Evolutionary conservation across 208 protist genomes (phyloP).

Genomic region (Crithidia expoeki): DNA sequence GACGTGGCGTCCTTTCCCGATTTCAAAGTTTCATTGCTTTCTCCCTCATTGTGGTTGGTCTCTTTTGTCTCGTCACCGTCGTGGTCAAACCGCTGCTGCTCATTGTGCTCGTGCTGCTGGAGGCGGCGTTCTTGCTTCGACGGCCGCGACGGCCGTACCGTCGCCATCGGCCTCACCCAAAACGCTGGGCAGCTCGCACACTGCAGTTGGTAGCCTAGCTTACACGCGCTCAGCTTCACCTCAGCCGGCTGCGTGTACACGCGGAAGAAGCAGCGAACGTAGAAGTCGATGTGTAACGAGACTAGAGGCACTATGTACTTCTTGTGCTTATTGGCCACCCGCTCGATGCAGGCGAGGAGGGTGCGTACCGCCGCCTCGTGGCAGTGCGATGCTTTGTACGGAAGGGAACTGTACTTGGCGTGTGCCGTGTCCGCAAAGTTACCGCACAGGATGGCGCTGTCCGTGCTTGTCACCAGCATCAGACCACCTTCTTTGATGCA

Average conservation of each 20-base stretch:
- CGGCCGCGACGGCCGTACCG: slow-evolving; percentile 33
- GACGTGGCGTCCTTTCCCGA: background rate
- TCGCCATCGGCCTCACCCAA: slow-evolving; percentile 91
- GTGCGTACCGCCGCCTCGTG: slow-evolving; percentile 98
- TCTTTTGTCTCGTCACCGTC: slow-evolving; percentile 4
- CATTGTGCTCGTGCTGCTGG: slow-evolving; percentile 27
- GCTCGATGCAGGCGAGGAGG: slow-evolving; percentile 94
- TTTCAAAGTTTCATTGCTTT: background rate
- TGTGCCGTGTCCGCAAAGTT: slow-evolving; percentile 97
- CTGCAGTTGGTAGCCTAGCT: slow-evolving; percentile 93
- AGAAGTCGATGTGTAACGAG: slow-evolving; percentile 99
- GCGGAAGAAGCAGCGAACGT: slow-evolving; percentile 98
- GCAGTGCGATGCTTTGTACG: slow-evolving; percentile 89
- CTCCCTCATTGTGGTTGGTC: too few species aligned
- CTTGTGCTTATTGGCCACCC: slow-evolving; percentile 92
- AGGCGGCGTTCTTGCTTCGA: slow-evolving; percentile 23
- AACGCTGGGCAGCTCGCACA: slow-evolving; percentile 96
- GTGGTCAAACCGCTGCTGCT: slow-evolving; percentile 19
- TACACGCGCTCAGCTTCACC: slow-evolving; percentile 89
- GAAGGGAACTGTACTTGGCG: slow-evolving; percentile 97
- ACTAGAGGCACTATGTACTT: slow-evolving; percentile 97
- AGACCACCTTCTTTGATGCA: slow-evolving; percentile 96
- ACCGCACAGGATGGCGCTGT: slow-evolving; percentile 98
- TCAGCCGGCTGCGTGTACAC: slow-evolving; percentile 92
- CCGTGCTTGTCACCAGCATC: slow-evolving; percentile 98